Evolutionary conservation across 495 filamentous ascomycete species (phyloP).

Genomic region (Cetradonia linearis): DNA sequence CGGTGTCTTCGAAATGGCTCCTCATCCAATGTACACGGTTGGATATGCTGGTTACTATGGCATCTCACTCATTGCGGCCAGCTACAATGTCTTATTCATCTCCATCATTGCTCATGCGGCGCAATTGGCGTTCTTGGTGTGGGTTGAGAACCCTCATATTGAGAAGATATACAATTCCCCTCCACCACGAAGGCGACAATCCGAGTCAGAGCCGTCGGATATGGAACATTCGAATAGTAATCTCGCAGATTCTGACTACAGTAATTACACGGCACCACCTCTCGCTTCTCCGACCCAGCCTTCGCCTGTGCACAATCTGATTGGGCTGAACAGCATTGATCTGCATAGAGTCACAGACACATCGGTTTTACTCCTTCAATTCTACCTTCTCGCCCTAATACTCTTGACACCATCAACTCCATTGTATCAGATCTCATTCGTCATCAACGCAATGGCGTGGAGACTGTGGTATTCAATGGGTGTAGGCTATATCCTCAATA

Average conservation of each 20-base stretch:
- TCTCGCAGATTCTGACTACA: conserved; percentile 19
- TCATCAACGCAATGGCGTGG: conserved; percentile 69
- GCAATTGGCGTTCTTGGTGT: conserved; percentile 81
- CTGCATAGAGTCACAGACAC: conserved; percentile 76
- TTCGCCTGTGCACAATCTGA: conserved; percentile 62
- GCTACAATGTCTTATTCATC: conserved; percentile 93
- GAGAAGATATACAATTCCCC: conserved; percentile 96
- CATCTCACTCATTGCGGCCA: conserved; percentile 96
- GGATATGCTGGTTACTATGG: conserved; percentile 98
- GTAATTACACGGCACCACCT: conserved; percentile 27
- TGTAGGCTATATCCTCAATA: conserved; percentile 71
- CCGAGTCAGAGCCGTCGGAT: conserved; percentile 29
- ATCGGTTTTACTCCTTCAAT: conserved; percentile 60
- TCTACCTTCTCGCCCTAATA: conserved; percentile 63
- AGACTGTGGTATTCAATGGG: conserved; percentile 89
- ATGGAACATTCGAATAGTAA: conserved; percentile 34
- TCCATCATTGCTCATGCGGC: conserved; percentile 90
- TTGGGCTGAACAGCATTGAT: conserved; percentile 77
- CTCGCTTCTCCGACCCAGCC: conserved; percentile 39
- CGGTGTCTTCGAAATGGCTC: conserved; percentile 97
- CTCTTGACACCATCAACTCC: conserved; percentile 67
- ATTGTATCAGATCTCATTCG: conserved; percentile 64
- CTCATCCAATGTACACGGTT: conserved; percentile 98
- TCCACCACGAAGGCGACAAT: conserved; percentile 54
- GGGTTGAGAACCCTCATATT: conserved; percentile 95